Evolutionary conservation across 2,329 filamentous ascomycete species (phyloP), one percentile per base, ranked within the genome.

Genomic region (Trichophyton mentagrophytes): DNA sequence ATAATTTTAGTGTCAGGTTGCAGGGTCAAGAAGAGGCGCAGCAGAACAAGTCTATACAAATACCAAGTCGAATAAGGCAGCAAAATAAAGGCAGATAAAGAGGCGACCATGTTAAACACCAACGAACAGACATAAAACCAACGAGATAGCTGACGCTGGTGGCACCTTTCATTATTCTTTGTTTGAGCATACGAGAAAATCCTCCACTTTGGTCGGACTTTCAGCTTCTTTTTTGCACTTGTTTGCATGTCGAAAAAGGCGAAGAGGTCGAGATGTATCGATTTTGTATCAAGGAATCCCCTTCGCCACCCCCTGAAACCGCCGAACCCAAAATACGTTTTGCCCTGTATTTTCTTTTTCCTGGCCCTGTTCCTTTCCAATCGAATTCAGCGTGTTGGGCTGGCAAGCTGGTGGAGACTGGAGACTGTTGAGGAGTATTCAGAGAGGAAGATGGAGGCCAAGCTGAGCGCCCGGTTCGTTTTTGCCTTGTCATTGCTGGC

Each of bases 301-400:
- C 51, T 58, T 58, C 44, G 56, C 56, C 56, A 58, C 56, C 56
- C 56, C 56, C 56, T 58, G 36, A 58, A 42, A 55, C 51, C 51
- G 30, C 51, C 27, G 40, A 36, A 36, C 27, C 30, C 51, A 55
- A 55, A 55, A 17, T 17, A 9, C 3, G 44, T 20, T 47, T 47
- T 22, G 15, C 15, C 42, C 42, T 47, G 7, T 47, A 20, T 47
- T 47, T 47, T 47, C 17, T 47, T 47, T 47, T 47, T 47, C 44
- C 11, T 9, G 3, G 8, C 3, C 33, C 3, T 38, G 9, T 33
- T 33, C 8, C 9, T 4, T 38, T 38, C 33, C 33, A 38, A 38
- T 38, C 27, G 27, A 27, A 27, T 27, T 27, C 33, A 36, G 33
- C 11, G 9, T 38, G 33, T 38, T 38, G 33, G 33, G 33, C 33